phyloP scores from a whole-genome alignment of 2,329 filamentous ascomycete species.

The Neonectria hederae region DNA sequence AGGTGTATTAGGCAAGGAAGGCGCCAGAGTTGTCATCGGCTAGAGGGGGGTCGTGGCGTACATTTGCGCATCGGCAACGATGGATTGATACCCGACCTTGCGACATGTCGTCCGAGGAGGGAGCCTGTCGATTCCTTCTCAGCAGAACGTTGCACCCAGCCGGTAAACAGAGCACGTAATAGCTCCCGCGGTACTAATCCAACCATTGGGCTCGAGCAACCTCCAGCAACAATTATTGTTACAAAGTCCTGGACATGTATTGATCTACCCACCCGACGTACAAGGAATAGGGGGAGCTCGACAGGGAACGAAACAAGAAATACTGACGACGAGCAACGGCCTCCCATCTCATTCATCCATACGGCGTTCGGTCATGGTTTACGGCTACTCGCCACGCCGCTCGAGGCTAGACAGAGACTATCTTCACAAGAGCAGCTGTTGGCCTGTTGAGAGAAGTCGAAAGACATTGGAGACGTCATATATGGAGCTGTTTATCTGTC shows the following conservation, averaged over 20 bases:
- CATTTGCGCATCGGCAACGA: slow-evolving; percentile 26
- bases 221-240: slow-evolving; percentile 9
- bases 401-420: slow-evolving; percentile 30
- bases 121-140: slow-evolving; percentile 10
- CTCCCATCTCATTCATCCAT: slow-evolving; percentile 35
- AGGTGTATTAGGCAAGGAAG: slow-evolving; percentile 94
- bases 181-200: slow-evolving; percentile 16
- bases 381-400: slow-evolving; percentile 33
- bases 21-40: slow-evolving; percentile 83
- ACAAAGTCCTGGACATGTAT: slow-evolving; percentile 13
- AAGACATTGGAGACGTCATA: slow-evolving; percentile 24
- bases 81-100: slow-evolving; percentile 23
- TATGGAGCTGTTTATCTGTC: slow-evolving; percentile 30
- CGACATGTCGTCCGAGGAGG: slow-evolving; percentile 20
- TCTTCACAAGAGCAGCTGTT: slow-evolving; percentile 29
- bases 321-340: slow-evolving; percentile 37
- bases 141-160: slow-evolving; percentile 14
- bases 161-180: slow-evolving; percentile 15
- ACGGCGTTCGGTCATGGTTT: slow-evolving; percentile 38
- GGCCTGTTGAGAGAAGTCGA: slow-evolving; percentile 31
- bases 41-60: slow-evolving; percentile 48
- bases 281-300: slow-evolving; percentile 19
- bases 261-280: slow-evolving; percentile 16
- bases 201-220: slow-evolving; percentile 4
- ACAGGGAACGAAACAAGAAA: slow-evolving; percentile 16